Evolutionary conservation across 805 yeast species (phyloP).

Genomic region (Osmozyma mogii): DNA sequence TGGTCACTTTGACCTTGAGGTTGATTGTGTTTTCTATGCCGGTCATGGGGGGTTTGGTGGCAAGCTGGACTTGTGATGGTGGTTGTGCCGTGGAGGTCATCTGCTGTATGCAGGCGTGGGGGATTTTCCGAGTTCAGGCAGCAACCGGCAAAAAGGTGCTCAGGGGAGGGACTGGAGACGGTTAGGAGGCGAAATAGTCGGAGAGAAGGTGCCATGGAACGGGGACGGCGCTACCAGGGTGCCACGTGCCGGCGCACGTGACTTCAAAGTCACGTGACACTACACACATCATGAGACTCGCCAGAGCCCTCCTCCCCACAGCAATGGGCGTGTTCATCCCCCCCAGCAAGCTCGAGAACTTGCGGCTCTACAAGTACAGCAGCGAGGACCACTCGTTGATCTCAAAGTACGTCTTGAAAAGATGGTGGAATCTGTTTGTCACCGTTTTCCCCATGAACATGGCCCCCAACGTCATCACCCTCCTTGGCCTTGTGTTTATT

Average conservation of each 20-base stretch:
- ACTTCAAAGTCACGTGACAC: no score
- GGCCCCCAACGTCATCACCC: slow-evolving; percentile 90
- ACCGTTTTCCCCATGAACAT: slow-evolving; percentile 71
- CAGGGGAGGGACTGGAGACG: no score
- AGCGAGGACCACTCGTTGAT: slow-evolving; percentile 76
- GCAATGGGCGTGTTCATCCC: slow-evolving; percentile 65
- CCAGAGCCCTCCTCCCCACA: background rate
- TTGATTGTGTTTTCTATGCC: slow-evolving; percentile 14
- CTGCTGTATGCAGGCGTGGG: no score
- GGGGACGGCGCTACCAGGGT: no score
- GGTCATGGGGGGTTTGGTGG: slow-evolving; percentile 3
- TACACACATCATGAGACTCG: no score
- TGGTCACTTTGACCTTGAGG: slow-evolving; percentile 49
- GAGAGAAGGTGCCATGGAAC: no score
- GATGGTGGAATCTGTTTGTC: slow-evolving; percentile 74
- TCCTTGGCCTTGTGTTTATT: slow-evolving; percentile 70
- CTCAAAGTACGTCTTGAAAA: slow-evolving; percentile 69
- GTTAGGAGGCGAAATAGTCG: no score
- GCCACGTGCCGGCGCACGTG: no score
- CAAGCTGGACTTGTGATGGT: no score
- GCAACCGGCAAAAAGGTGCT: no score
- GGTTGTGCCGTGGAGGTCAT: no score
- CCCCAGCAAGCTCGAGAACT: slow-evolving; percentile 39
- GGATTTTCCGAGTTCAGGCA: no score
- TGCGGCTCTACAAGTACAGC: slow-evolving; percentile 55